phyloP scores from a whole-genome alignment of 768 basidiomycete species.

The Psilocybe cubensis region DNA sequence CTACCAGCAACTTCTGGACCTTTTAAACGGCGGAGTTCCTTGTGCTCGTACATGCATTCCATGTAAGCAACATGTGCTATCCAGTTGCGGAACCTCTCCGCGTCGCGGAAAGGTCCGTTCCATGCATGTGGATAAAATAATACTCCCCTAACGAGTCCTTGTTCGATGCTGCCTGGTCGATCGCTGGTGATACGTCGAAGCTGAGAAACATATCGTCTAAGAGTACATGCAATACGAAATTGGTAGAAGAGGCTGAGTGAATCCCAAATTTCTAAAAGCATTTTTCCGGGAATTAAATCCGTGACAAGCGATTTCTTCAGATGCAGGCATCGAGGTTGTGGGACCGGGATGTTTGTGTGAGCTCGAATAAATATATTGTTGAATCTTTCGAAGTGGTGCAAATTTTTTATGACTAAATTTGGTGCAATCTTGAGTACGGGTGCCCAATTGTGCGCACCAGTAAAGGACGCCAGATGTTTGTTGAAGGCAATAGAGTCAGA shows the following conservation, averaged over 20 bases:
- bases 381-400: background rate
- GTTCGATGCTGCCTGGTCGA: background rate
- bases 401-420: constrained; percentile 6
- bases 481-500: background rate
- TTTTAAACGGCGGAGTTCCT: no score
- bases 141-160: background rate
- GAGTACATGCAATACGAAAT: constrained; percentile 27
- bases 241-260: constrained; percentile 20
- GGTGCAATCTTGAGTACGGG: constrained; percentile 4
- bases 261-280: constrained; percentile 27
- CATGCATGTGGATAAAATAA: background rate
- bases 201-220: constrained; percentile 29
- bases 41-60: background rate
- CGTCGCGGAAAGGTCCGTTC: background rate
- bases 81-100: background rate
- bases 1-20: no score
- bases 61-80: background rate
- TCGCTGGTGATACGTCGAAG: constrained; percentile 17
- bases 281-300: constrained; percentile 28
- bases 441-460: background rate
- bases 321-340: no score
- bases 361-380: constrained; percentile 9
- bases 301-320: constrained; percentile 18
- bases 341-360: constrained; percentile 9
- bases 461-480: background rate